Percentiles rank a stretch among this genome's conserved stretches.
Evolutionary conservation across 164 flowering plant genomes (phyloP).

Genomic region (Saururus chinensis): DNA sequence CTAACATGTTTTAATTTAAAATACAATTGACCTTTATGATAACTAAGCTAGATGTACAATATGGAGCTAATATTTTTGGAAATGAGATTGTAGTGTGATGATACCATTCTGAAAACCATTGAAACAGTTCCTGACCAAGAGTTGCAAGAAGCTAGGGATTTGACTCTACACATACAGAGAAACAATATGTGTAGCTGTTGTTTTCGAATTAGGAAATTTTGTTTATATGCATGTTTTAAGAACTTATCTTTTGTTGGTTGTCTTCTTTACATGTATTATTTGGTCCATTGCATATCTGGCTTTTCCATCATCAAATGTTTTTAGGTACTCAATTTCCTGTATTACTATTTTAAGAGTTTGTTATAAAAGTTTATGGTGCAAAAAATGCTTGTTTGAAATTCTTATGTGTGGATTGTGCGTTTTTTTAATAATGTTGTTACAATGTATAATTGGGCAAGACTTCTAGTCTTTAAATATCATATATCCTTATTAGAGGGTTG

Average conservation of each 20-base stretch:
- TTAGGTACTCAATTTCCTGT: conserved; percentile 32
- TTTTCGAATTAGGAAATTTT: not conserved
- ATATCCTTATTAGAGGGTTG: no score
- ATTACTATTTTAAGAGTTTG: not conserved
- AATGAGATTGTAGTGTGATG: conserved; percentile 56
- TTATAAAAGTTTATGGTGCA: no score
- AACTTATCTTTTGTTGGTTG: not conserved
- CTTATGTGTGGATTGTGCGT: not conserved
- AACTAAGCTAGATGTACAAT: not conserved
- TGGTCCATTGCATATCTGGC: conserved; percentile 11
- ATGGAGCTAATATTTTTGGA: not conserved
- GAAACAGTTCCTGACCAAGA: conserved; percentile 41
- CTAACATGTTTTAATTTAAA: conserved; percentile 17
- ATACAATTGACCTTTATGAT: conserved; percentile 55
- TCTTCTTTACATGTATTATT: not conserved
- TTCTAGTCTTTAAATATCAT: no score
- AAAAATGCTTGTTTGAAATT: no score
- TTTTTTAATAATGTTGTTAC: no score
- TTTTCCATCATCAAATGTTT: conserved; percentile 55
- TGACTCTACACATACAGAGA: conserved; percentile 67
- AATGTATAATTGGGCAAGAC: no score
- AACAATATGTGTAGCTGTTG: not conserved
- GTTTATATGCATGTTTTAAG: not conserved
- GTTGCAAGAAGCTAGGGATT: conserved; percentile 58
- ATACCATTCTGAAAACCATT: conserved; percentile 60